Conservation (phyloP, 768 basidiomycete genomes). For the Exidia glandulosa region DNA sequence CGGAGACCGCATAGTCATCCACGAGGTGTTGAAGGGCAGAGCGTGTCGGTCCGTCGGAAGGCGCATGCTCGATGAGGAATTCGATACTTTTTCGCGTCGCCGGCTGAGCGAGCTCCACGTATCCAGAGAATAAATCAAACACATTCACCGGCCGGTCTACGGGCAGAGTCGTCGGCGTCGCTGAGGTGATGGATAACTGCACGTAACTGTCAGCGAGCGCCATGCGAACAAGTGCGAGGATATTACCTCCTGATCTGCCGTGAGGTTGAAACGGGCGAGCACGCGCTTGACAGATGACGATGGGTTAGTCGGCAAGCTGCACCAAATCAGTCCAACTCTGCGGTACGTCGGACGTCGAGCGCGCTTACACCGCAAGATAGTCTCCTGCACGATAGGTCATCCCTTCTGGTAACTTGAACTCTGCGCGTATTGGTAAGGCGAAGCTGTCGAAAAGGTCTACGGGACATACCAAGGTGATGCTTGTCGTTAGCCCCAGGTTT, state of each 20-base stretch:
- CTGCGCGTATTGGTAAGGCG: conserved; percentile 15
- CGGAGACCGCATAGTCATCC: conserved; percentile 21
- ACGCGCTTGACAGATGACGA: conserved; percentile 27
- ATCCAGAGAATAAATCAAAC: conserved; percentile 29
- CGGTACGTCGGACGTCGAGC: not conserved
- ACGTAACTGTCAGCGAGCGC: conserved; percentile 16
- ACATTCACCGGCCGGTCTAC: conserved; percentile 27
- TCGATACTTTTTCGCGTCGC: conserved; percentile 32
- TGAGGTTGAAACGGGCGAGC: conserved; percentile 25
- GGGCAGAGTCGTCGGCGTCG: conserved; percentile 30
- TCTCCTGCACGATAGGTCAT: conserved; percentile 33
- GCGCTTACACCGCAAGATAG: conserved; percentile 32
- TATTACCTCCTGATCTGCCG: conserved; percentile 28
- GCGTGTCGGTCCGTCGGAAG: conserved; percentile 9
- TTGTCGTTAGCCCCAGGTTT: conserved; percentile 26
- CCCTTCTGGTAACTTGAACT: conserved; percentile 30
- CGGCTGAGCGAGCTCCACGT: conserved; percentile 38
- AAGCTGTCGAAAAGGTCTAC: not conserved
- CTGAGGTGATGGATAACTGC: conserved; percentile 28
- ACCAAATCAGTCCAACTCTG: not conserved
- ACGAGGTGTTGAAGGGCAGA: conserved; percentile 20
- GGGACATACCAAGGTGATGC: conserved; percentile 33
- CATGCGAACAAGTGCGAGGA: not conserved
- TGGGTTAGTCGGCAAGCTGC: conserved; percentile 32
- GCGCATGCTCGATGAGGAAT: conserved; percentile 17